These are phyloP conservation scores for Aureobasidium sp. DNA, from an alignment of 2,329 filamentous ascomycete species.

Conservation along the genomic window DNA sequence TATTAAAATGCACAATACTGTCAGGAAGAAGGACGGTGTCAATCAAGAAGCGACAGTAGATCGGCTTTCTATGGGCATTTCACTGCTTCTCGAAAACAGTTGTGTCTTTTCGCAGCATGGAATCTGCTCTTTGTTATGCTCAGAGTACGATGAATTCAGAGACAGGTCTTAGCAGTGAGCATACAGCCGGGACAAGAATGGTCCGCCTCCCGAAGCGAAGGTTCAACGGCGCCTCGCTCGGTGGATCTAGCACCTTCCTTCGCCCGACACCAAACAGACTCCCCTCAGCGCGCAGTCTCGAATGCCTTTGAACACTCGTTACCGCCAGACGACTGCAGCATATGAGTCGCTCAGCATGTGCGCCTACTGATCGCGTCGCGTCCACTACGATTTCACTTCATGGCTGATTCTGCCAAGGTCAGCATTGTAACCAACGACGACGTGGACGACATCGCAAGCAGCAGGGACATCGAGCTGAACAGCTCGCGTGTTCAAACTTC, in stretches of 20 bases:
- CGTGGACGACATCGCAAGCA: neutral
- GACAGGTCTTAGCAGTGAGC: too few species aligned
- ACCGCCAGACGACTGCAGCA: neutral
- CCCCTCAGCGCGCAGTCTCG: neutral
- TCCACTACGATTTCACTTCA: neutral
- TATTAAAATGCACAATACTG: too few species aligned
- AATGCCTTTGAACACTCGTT: neutral
- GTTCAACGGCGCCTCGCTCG: neutral
- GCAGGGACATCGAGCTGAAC: neutral
- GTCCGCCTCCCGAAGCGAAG: neutral
- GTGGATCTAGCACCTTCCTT: slow-evolving; percentile 1
- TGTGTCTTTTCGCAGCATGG: too few species aligned
- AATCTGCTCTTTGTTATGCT: too few species aligned
- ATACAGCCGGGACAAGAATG: neutral
- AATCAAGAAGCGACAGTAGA: too few species aligned
- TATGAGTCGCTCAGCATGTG: neutral
- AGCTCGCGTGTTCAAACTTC: neutral
- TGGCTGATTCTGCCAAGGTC: neutral
- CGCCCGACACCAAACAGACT: neutral
- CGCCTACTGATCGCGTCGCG: neutral
- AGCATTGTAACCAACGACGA: neutral
- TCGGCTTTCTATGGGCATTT: too few species aligned
- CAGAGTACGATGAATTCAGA: too few species aligned
- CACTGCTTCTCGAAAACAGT: too few species aligned
- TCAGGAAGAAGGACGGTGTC: too few species aligned